Evolutionary conservation across 768 basidiomycete species (phyloP).

Genomic region (Hygrocybe punicea): DNA sequence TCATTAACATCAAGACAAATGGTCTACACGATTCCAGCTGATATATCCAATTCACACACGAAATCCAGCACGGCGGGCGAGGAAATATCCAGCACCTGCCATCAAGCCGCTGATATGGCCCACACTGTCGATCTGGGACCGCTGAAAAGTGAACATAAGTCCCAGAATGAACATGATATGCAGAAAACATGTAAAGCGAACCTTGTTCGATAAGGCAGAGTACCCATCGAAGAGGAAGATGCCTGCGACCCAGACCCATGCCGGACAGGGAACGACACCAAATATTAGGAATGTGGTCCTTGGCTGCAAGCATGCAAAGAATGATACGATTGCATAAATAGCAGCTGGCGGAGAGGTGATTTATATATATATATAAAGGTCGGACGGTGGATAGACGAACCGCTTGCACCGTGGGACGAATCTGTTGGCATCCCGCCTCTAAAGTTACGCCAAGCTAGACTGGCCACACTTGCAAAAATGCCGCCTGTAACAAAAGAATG

Average conservation of each 20-base stretch:
- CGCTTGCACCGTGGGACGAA: conserved; percentile 65
- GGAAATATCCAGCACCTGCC: conserved; percentile 56
- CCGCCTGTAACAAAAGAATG: conserved; percentile 45
- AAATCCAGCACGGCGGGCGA: conserved; percentile 28
- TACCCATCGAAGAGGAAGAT: conserved; percentile 62
- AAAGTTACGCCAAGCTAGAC: conserved; percentile 47
- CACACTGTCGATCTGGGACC: conserved; percentile 51
- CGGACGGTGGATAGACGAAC: conserved; percentile 35
- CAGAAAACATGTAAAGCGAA: conserved; percentile 20
- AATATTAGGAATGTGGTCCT: conserved; percentile 65
- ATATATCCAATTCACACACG: neutral
- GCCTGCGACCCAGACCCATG: conserved; percentile 69
- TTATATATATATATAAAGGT: conserved; percentile 3
- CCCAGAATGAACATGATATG: neutral
- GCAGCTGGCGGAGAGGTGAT: conserved; percentile 50
- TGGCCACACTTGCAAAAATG: conserved; percentile 49
- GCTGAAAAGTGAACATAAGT: conserved; percentile 33
- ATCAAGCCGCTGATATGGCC: conserved; percentile 70
- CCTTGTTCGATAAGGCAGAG: conserved; percentile 40
- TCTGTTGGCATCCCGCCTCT: conserved; percentile 25
- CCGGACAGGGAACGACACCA: conserved; percentile 74
- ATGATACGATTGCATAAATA: conserved; percentile 65
- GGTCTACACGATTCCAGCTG: too few species aligned
- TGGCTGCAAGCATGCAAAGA: conserved; percentile 70
- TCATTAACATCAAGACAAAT: too few species aligned